phyloP scores from a whole-genome alignment of 2,329 filamentous ascomycete genomes.

The Diaporthe humulicola region DNA sequence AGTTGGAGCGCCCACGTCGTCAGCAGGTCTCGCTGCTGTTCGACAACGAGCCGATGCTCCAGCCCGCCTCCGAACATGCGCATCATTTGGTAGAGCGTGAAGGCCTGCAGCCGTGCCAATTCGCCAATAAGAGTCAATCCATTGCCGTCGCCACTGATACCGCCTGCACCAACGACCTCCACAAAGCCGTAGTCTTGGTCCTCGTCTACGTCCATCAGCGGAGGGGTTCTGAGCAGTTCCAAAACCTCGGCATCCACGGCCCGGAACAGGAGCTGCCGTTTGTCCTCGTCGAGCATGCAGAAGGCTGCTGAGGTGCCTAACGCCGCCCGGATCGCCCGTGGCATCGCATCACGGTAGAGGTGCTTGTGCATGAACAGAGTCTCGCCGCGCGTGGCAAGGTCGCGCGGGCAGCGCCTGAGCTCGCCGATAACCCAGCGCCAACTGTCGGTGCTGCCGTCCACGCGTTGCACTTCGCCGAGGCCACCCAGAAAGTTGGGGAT shows the following conservation, averaged over 20 bases:
- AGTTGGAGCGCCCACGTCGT: constrained; percentile 29
- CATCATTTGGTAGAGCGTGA: constrained; percentile 37
- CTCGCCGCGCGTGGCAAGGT: constrained; percentile 22
- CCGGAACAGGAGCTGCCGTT: constrained; percentile 14
- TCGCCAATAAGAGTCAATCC: constrained; percentile 19
- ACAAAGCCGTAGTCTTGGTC: too few species aligned
- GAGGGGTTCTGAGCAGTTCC: background rate
- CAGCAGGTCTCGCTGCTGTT: constrained; percentile 33
- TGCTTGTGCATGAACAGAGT: constrained; percentile 32
- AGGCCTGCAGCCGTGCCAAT: constrained; percentile 34
- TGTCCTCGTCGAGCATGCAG: constrained; percentile 26
- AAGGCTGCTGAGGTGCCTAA: constrained; percentile 33
- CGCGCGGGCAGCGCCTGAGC: constrained; percentile 19
- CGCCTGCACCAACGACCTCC: too few species aligned
- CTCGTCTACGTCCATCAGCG: background rate
- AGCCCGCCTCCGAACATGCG: constrained; percentile 31
- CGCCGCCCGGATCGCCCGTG: constrained; percentile 27
- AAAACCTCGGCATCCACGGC: constrained; percentile 33
- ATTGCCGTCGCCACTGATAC: background rate
- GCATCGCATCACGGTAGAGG: constrained; percentile 25
- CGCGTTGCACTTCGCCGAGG: constrained; percentile 17
- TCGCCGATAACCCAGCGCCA: constrained; percentile 29
- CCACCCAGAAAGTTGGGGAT: constrained; percentile 13
- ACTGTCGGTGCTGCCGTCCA: constrained; percentile 16
- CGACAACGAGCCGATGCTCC: constrained; percentile 35